Base-by-base conservation (phyloP, 2,329 filamentous ascomycete genomes). In the Fusarium nelsonii region DNA sequence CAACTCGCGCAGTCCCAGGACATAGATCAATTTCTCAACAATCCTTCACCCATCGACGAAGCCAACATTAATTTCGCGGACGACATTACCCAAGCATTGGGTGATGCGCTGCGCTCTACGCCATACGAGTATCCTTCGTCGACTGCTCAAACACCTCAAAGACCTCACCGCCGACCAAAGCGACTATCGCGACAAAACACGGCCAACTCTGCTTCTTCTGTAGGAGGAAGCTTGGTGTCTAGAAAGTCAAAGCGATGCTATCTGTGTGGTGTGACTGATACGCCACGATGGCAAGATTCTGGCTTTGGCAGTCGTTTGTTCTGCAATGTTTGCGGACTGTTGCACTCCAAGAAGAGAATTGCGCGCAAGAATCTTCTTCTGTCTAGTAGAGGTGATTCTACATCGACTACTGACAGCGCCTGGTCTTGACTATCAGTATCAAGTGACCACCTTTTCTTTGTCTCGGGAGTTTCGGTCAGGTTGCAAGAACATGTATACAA, bases 11-110 rank as follows among this genome's bases (percentile, higher is more conserved):
- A 55, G 23, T 36, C 52, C 34, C 26, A 9, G 15, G 33, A 48
- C 30, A 49, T 55, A 39, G 32, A 55, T 16, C 6, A 55, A 49
- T 55, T 55, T 23, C 33, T 55, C 2, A 55, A 48, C n/a, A 36
- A 48, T 2, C 44, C 41, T 0, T 36, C 52, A 3, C 26, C 23
- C 4, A 4, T 32, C 16, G 32, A 34, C 9, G 52, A 55, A 5
- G 26, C 41, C 0, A 5, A 18, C 2, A 48, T 55, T 14, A 2
- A 26, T 6, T 46, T 55, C 16, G 32, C 52, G 0, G 1, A 30
- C 3, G 26, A 39, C 26, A 33, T 49, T 4, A 39, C 26, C 4
- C 33, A 36, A 1, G 23, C 41, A 8, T 41, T 55, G 12, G 26
- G 44, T 9, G 52, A 55, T 16, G 43, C 44, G 33, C 14, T 55